phyloP scores from a whole-genome alignment of 345 rosid species.

The Raphanus raphanistrum region DNA sequence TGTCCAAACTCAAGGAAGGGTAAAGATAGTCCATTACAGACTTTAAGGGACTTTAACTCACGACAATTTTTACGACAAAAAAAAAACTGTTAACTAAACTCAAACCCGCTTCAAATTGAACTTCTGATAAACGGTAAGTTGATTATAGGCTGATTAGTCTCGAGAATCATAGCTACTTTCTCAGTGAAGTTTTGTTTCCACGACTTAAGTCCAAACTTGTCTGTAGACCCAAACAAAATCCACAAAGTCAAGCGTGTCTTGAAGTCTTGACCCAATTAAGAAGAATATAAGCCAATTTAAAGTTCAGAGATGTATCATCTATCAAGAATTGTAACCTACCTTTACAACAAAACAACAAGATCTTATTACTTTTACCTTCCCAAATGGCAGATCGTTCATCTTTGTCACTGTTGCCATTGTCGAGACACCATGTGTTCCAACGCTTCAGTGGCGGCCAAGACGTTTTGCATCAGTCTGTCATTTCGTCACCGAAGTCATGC shows the following conservation, averaged over 20 bases:
- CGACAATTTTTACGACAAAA: no score
- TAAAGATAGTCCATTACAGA: no score
- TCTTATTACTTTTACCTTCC: background rate
- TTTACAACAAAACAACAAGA: background rate
- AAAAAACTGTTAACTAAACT: no score
- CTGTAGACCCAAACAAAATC: background rate
- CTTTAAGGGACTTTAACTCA: no score
- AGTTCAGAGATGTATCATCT: background rate
- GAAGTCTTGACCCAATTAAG: background rate
- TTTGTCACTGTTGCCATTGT: background rate
- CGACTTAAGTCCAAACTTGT: background rate
- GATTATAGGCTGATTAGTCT: no score
- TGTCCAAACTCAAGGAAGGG: no score
- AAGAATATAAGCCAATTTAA: background rate
- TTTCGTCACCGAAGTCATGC: no score
- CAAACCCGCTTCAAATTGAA: no score
- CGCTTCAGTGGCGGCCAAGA: background rate
- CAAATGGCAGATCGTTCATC: background rate
- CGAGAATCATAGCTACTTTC: no score
- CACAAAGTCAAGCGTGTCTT: background rate
- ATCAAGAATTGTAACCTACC: background rate
- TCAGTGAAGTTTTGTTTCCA: background rate
- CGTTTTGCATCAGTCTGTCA: no score
- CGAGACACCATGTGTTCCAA: background rate
- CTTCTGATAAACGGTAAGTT: no score